Conservation (phyloP, 805 yeast species). For the Yamadazyma nakazawae region DNA sequence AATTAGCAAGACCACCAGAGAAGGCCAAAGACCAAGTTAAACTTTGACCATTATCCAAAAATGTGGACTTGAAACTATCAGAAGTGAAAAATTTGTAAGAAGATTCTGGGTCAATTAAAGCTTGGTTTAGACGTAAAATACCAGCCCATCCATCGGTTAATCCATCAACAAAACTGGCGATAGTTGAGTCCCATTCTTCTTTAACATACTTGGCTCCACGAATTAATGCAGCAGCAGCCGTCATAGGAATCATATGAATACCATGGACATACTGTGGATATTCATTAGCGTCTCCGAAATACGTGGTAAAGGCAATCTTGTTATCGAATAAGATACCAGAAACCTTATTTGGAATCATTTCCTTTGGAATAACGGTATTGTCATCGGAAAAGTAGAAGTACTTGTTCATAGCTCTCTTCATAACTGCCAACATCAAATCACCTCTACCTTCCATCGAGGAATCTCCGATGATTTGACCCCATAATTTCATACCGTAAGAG, state of each 20-base stretch:
- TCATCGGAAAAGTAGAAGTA: constrained; percentile 52
- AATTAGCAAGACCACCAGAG: constrained; percentile 46
- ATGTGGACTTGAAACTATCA: constrained; percentile 20
- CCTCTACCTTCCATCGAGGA: constrained; percentile 54
- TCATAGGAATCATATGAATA: constrained; percentile 73
- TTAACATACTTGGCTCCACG: constrained; percentile 51
- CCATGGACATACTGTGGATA: constrained; percentile 65
- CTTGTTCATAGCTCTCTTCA: constrained; percentile 49
- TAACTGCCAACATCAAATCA: constrained; percentile 58
- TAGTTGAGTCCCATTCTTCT: constrained; percentile 60
- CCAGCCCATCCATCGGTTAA: constrained; percentile 71
- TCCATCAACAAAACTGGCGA: constrained; percentile 41
- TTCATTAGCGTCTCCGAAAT: constrained; percentile 50
- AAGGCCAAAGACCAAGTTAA: constrained; percentile 60
- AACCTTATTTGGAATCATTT: constrained; percentile 58
- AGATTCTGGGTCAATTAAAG: constrained; percentile 62
- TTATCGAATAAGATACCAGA: constrained; percentile 73
- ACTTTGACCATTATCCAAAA: constrained; percentile 61
- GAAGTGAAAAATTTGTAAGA: constrained; percentile 59
- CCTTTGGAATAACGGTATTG: constrained; percentile 53
- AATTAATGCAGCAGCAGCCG: constrained; percentile 63
- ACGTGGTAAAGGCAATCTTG: constrained; percentile 69
- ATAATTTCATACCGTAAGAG: constrained; percentile 63
- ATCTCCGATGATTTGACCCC: constrained; percentile 62
- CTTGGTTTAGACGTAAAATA: constrained; percentile 69